Evolutionary conservation across 2,329 filamentous ascomycete genomes (phyloP).

Genomic region (Penicillium palitans): DNA sequence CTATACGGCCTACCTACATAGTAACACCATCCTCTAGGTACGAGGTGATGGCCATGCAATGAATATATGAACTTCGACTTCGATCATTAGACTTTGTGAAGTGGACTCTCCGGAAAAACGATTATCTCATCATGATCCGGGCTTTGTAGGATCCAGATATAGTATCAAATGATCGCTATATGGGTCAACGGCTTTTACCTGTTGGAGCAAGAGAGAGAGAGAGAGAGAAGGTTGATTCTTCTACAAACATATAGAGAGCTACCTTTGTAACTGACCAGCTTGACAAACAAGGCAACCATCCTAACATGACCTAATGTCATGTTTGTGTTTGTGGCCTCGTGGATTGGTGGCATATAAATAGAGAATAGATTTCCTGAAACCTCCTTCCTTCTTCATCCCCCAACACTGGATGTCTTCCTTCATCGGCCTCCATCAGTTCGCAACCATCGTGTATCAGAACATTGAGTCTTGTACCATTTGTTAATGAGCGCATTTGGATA

Average conservation of each 20-base stretch:
- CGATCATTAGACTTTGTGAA: too few relatives aligned
- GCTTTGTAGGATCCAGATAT: background rate
- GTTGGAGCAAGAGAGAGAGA: too few relatives aligned
- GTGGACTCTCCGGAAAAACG: background rate
- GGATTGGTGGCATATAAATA: background rate
- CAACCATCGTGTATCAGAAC: background rate
- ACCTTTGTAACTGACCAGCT: too few relatives aligned
- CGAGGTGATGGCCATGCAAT: background rate
- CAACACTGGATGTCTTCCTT: too few relatives aligned
- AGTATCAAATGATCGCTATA: background rate
- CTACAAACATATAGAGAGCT: too few relatives aligned
- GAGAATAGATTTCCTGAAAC: too few relatives aligned
- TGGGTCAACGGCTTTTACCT: too few relatives aligned
- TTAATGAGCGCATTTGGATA: background rate
- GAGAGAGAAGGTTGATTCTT: too few relatives aligned
- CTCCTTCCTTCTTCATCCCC: background rate
- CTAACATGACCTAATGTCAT: background rate
- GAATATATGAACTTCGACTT: background rate
- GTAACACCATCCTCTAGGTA: background rate
- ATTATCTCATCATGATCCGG: background rate
- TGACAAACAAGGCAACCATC: too few relatives aligned
- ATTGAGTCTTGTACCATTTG: background rate
- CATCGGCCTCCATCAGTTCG: background rate
- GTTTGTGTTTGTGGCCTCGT: background rate
- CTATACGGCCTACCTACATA: too few relatives aligned